Base-by-base conservation (phyloP, 1,284 basidiomycete species). In the Rhodotorula sp. region DNA sequence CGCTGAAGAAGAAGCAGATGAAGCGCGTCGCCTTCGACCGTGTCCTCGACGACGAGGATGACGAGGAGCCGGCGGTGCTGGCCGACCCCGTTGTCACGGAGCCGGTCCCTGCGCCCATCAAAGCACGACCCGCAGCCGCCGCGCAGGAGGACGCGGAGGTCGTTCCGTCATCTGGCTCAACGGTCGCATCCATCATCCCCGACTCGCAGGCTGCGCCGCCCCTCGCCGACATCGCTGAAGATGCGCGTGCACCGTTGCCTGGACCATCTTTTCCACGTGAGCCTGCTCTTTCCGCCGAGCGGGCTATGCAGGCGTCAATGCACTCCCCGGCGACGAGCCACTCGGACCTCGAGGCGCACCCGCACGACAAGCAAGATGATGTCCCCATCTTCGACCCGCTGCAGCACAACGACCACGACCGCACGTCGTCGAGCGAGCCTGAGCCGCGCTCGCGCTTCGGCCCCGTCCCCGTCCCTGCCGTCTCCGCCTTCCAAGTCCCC, bases 201-300 rank as follows among this genome's bases (percentile, higher is more conserved):
- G 73, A 74, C 51, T 74, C 73, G 64, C 73, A 72, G 63, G 64
- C 53, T 0, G 22, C 56, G 37, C 58, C n/a, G 4, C 27, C 46
- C 17, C 50, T n/a, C 7, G 22, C 29, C n/a, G 50, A 41, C 9
- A 17, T 39, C 5, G n/a, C 39, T 1, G 13, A 8, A 27, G n/a
- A n/a, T 4, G 41, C 57, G 21, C 36, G n/a, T 4, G 46, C 39
- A 25, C 44, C 44, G 44, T 44, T 19, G 44, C 44, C 44, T 12
- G 44, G 19, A 10, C 44, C 44, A 19, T 17, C 44, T 19, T 12
- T n/a, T 21, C 29, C 59, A 1, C 22, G 7, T 21, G 2, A 29
- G 22, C 25, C 12, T 12, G 46, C 44, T 1, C 55, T 56, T 9
- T 25, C 19, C 9, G 13, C 2, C 4, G 37, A 32, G 10, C 37